Evolutionary conservation across 768 basidiomycete species (phyloP).

Genomic region (Suillus decipiens): DNA sequence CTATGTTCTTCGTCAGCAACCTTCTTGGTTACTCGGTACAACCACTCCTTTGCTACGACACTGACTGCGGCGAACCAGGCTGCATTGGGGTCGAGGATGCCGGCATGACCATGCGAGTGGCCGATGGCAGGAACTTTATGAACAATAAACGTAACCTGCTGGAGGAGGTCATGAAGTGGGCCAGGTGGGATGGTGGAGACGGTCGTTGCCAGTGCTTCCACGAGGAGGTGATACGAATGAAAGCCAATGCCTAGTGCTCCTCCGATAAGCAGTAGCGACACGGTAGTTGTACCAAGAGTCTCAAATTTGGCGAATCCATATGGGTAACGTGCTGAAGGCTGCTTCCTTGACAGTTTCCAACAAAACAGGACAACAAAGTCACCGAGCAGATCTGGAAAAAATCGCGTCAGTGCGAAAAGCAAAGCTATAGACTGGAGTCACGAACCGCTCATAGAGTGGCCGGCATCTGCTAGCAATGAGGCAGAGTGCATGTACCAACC

Average conservation of each 20-base stretch:
- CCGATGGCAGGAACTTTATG: slow-evolving; percentile 53
- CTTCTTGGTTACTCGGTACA: slow-evolving; percentile 84
- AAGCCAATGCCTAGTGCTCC: slow-evolving; percentile 85
- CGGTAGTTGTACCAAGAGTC: slow-evolving; percentile 89
- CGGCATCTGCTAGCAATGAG: slow-evolving; percentile 89
- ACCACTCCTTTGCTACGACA: slow-evolving; percentile 86
- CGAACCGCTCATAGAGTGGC: slow-evolving; percentile 85
- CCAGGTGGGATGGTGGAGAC: slow-evolving; percentile 67
- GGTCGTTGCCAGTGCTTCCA: slow-evolving; percentile 69
- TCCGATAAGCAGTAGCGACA: slow-evolving; percentile 83
- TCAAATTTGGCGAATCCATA: slow-evolving; percentile 95
- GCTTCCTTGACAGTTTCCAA: slow-evolving; percentile 81
- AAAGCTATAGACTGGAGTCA: slow-evolving; percentile 15
- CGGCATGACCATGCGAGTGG: slow-evolving; percentile 57
- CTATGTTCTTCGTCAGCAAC: slow-evolving; percentile 92
- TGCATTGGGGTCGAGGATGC: slow-evolving; percentile 83
- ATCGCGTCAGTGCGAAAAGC: slow-evolving; percentile 14
- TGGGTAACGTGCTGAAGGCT: slow-evolving; percentile 80
- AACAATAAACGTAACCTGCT: slow-evolving; percentile 54
- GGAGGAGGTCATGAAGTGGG: slow-evolving; percentile 60
- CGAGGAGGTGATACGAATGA: slow-evolving; percentile 85
- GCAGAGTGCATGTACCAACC: slow-evolving; percentile 92
- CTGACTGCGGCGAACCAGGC: slow-evolving; percentile 92
- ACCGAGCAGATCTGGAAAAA: slow-evolving; percentile 67
- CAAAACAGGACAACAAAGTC: slow-evolving; percentile 91